A percentile compares a stretch with the other conserved stretches of the same genome.
Conservation (phyloP, 805 yeast species). For the Trichomonascus vanleenenianus region DNA sequence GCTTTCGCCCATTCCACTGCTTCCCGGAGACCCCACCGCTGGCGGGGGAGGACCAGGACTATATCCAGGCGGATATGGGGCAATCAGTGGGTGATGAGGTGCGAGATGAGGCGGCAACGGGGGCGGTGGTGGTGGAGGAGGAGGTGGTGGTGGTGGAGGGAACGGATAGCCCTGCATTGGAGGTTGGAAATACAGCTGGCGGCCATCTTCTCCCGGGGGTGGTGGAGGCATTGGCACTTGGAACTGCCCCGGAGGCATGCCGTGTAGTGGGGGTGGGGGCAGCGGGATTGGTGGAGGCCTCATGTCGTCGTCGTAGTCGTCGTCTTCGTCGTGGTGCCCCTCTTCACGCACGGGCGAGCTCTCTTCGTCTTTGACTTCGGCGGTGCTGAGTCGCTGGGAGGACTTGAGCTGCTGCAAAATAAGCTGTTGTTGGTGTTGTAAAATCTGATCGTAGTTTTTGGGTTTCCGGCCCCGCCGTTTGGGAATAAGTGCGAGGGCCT, state of each 20-base stretch:
- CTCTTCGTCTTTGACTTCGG: too few species aligned
- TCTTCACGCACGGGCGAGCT: not conserved
- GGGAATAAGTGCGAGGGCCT: too few species aligned
- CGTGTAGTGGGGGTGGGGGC: slow-evolving; percentile 1
- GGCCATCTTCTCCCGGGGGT: too few species aligned
- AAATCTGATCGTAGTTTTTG: too few species aligned
- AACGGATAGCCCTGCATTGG: not conserved
- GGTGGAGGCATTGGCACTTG: not conserved
- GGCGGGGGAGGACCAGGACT: not conserved
- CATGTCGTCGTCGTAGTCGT: slow-evolving; percentile 2
- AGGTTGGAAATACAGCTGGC: not conserved
- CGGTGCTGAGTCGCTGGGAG: too few species aligned
- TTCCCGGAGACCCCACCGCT: not conserved
- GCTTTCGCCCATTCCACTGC: not conserved
- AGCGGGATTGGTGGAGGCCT: not conserved
- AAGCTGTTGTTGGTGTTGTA: too few species aligned
- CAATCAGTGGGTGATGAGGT: not conserved
- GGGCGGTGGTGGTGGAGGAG: not conserved
- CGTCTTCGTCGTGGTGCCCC: slow-evolving; percentile 1
- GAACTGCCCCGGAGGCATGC: slow-evolving; percentile 1
- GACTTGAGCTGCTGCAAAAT: too few species aligned
- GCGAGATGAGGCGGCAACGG: not conserved
- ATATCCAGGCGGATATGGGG: not conserved
- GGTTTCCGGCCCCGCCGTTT: too few species aligned
- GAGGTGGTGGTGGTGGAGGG: slow-evolving; percentile 1